These are phyloP conservation scores for Rhizopogon parksii DNA, from an alignment of 1,284 basidiomycete species.

Conservation along the genomic window DNA sequence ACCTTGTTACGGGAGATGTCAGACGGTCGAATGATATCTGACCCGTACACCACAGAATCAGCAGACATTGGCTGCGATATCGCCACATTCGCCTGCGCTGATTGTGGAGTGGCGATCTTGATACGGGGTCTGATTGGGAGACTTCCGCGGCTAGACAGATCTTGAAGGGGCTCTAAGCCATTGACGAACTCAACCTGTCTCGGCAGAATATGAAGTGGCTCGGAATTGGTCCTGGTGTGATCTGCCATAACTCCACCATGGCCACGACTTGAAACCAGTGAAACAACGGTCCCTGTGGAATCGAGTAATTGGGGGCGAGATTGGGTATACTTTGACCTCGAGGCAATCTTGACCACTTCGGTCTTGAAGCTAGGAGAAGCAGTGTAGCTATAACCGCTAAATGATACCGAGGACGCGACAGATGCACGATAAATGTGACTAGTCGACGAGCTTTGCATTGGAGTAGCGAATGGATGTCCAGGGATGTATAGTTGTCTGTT, in stretches of 20 bases:
- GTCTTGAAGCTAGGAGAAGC: slow-evolving; percentile 14
- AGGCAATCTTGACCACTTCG: slow-evolving; percentile 13
- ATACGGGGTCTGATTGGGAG: slow-evolving; percentile 3
- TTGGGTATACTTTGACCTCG: background rate
- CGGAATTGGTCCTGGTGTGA: background rate
- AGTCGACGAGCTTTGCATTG: slow-evolving; percentile 7
- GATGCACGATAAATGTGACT: slow-evolving; percentile 9
- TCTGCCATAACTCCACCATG: background rate
- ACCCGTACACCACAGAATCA: background rate
- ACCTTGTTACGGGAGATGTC: background rate
- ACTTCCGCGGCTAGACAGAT: background rate
- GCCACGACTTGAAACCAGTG: background rate
- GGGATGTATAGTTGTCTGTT: slow-evolving; percentile 3
- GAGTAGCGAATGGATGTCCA: slow-evolving; percentile 14
- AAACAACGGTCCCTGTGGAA: background rate
- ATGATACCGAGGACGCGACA: slow-evolving; percentile 9
- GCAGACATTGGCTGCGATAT: background rate
- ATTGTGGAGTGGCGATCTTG: background rate
- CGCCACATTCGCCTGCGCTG: background rate
- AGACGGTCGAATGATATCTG: slow-evolving; percentile 3
- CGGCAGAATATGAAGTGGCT: background rate
- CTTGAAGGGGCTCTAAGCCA: background rate
- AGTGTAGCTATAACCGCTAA: slow-evolving; percentile 11
- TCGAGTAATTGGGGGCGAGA: background rate
- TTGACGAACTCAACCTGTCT: background rate